Evolutionary conservation across 768 basidiomycete species (phyloP), one percentile per base, ranked within the genome.

Genomic region (Hygrophoropsis aurantiaca): DNA sequence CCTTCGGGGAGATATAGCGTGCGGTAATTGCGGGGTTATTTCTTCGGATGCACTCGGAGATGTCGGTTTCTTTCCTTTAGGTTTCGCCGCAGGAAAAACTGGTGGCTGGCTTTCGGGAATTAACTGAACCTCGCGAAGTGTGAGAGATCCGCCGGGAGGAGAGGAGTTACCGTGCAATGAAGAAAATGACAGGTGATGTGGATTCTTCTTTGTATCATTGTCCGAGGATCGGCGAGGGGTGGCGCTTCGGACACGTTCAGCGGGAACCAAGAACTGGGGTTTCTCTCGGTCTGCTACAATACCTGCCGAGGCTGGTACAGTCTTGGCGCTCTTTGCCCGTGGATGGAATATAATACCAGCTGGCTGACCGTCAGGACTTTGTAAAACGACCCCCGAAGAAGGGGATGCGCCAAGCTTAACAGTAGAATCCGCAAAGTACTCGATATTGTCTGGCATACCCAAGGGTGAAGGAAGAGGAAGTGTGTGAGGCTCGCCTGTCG

Each of bases 281-380:
- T 71, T 73, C 47, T 77, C 75, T 19, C 77, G 53, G 46, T 83
- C 82, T 68, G 75, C 74, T 1, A 43, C 7, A 20, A 66, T 67
- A 36, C 69, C 72, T 40, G 62, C 58, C 11, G 69, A 68, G 16
- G 64, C 54, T 33, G 62, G 68, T 42, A 65, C 57, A 8, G 55
- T 44, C 49, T 55, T 67, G 59, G 63, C 11, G 53, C 73, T 62
- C 69, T 80, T 53, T 52, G 65, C 70, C 24, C 78, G 75, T 2
- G 94, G 95, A 52, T 94, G 88, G 68, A 98, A 99, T 71, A 94
- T 90, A 47, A 99, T 94, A 10, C 94, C 95, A n/a, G 90, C 79
- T 2, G 92, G 90, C 55, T 92, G 84, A 0, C 95, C 95, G 63
- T 95, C 93, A 2, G 93, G 91, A 58, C 86, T 90, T 55, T 94